A percentile compares a stretch with the other conserved stretches of the same genome.
phyloP scores from a whole-genome alignment of 352 stramenopile genomes.

The Globisporangium barbulae region DNA sequence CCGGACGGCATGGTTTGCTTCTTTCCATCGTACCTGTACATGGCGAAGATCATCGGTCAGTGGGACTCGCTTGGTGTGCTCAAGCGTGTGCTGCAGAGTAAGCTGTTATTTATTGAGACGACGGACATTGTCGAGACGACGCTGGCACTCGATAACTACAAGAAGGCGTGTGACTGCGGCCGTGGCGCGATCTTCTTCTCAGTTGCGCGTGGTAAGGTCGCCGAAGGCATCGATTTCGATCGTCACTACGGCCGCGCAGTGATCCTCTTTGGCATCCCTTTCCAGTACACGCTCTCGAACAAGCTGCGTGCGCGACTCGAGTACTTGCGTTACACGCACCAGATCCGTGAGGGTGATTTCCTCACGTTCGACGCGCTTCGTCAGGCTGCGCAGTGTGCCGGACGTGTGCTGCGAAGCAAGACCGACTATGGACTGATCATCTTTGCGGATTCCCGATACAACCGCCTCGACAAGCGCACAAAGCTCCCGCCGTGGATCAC shows the following conservation, averaged over 20 bases:
- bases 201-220: slow-evolving; percentile 98
- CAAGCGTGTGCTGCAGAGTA: slow-evolving; percentile 94
- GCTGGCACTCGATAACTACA: slow-evolving; percentile 98
- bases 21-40: slow-evolving; percentile 99
- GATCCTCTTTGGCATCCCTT: slow-evolving; percentile 98
- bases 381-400: slow-evolving; percentile 97
- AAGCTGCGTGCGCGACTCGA: slow-evolving; percentile 93
- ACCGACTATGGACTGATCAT: slow-evolving; percentile 99
- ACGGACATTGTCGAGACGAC: slow-evolving; percentile 99
- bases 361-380: slow-evolving; percentile 98
- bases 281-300: slow-evolving; percentile 97
- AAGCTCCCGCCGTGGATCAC: slow-evolving; percentile 99
- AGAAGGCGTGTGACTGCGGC: slow-evolving; percentile 94
- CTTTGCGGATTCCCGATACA: slow-evolving; percentile 98
- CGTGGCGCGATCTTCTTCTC: slow-evolving; percentile 98
- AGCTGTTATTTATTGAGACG: slow-evolving; percentile 99
- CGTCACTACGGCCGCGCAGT: slow-evolving; percentile 97
- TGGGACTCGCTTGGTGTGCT: slow-evolving; percentile 93
- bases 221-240: slow-evolving; percentile 99
- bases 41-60: slow-evolving; percentile 98
- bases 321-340: slow-evolving; percentile 93
- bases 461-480: slow-evolving; percentile 95
- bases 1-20: slow-evolving; percentile 99
- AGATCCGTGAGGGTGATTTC: slow-evolving; percentile 96
- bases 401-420: slow-evolving; percentile 97